Percentiles rank a stretch among this genome's conserved stretches.
phyloP scores from a whole-genome alignment of 2,329 filamentous ascomycete species.

The Beauveria sp. region DNA sequence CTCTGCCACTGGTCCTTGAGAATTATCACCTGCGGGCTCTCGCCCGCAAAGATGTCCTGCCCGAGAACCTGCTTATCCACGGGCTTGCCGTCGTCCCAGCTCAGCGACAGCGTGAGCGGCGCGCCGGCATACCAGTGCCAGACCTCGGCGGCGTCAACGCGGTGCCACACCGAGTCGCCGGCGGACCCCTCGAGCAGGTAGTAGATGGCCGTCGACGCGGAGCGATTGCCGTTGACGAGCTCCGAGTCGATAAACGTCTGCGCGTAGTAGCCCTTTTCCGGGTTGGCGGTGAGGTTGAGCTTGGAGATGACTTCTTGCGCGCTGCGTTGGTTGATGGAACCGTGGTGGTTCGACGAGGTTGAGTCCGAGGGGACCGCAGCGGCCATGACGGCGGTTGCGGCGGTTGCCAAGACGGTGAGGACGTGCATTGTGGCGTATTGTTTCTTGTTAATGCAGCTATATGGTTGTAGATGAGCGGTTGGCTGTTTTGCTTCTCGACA shows the following conservation, averaged over 20 bases:
- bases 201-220: conserved; percentile 43
- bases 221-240: conserved; percentile 19
- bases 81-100: conserved; percentile 31
- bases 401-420: background rate
- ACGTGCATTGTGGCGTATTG: background rate
- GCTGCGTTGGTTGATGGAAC: conserved; percentile 13
- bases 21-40: conserved; percentile 38
- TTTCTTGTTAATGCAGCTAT: too few relatives aligned
- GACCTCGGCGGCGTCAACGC: conserved; percentile 39
- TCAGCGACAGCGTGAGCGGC: conserved; percentile 38
- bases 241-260: conserved; percentile 27
- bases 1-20: conserved; percentile 36
- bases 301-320: conserved; percentile 35
- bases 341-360: background rate
- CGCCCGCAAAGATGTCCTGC: conserved; percentile 30
- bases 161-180: conserved; percentile 42
- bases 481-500: too few relatives aligned
- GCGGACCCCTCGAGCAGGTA: conserved; percentile 39
- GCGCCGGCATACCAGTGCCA: conserved; percentile 50
- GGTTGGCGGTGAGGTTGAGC: conserved; percentile 35
- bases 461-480: too few relatives aligned
- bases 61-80: conserved; percentile 26
- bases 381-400: background rate
- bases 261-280: conserved; percentile 43
- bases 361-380: too few relatives aligned